Evolutionary conservation across 345 rosid genomes (phyloP).

Genomic region (Laguncularia racemosa): DNA sequence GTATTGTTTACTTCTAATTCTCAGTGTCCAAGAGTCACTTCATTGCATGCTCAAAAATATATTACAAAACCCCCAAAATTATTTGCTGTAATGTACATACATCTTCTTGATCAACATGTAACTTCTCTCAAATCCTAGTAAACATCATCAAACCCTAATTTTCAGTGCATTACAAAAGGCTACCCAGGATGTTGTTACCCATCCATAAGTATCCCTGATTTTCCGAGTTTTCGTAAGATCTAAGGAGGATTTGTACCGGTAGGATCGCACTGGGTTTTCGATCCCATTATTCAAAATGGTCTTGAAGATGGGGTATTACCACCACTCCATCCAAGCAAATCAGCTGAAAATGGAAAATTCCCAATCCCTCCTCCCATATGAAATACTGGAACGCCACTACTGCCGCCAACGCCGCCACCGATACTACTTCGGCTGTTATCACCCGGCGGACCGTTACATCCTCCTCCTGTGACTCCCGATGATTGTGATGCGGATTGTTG

Average conservation of each 20-base stretch:
- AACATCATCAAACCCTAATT: too few relatives aligned
- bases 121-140: too few relatives aligned
- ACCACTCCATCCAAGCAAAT: conserved; percentile 60
- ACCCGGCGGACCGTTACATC: conserved; percentile 16
- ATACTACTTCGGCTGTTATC: conserved; percentile 23
- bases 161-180: too few relatives aligned
- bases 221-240: not conserved
- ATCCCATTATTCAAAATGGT: not conserved
- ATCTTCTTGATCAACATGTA: too few relatives aligned
- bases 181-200: too few relatives aligned
- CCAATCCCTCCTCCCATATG: conserved; percentile 34
- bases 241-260: too few relatives aligned
- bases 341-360: conserved; percentile 48
- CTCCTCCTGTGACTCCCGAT: conserved; percentile 47
- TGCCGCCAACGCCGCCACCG: conserved; percentile 14
- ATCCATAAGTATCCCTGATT: too few relatives aligned
- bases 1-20: too few relatives aligned
- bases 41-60: too few relatives aligned
- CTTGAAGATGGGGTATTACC: conserved; percentile 42
- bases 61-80: too few relatives aligned
- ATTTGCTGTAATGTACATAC: too few relatives aligned
- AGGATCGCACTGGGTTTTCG: not conserved
- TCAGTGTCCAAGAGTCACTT: too few relatives aligned
- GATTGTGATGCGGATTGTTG: conserved; percentile 55
- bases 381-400: conserved; percentile 17